Evolutionary conservation across 202 grass and related monocot genomes (phyloP), one percentile per base, ranked within the genome.

Genomic region (Eragrostis tef): DNA sequence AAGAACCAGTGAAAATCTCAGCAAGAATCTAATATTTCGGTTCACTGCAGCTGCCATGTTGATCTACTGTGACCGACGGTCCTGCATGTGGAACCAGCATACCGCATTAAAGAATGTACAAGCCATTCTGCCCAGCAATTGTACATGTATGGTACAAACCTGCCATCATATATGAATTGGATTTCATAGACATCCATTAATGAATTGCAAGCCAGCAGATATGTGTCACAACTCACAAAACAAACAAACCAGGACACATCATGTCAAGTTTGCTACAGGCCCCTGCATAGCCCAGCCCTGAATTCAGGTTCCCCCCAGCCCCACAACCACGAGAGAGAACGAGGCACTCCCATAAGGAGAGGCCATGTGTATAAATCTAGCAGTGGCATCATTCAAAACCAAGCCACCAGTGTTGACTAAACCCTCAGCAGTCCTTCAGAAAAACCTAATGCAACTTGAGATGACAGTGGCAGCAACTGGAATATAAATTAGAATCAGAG

Each of bases 21-120:
- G 3, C 41, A 77, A 17, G 64, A 69, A 68, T 41, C 59, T 15
- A 34, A n/a, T 25, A 51, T 8, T 60, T 74, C 22, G 76, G 13
- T 17, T 25, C 63, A 51, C 29, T 53, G 29, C 29, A 12, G 7
- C 43, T 27, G 74, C 43, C 46, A 58, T 51, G 78, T n/a, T 46
- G 56, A 77, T 87, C 34, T 63, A 75, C 88, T 70, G 80, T 84
- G 88, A 80, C 88, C 84, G 84, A 87, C 88, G 84, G 84, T 83
- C 74, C 74, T 64, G 67, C 69, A 83, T 75, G 63, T 79, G 79
- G 62, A 83, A 75, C 74, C 27, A 66, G 64, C 57, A 82, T 27
- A 58, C 17, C 57, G 88, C 88, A 87, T 84, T 86, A 36, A 90
- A 86, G 61, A 6, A 67, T 68, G 86, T 72, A 79, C 80, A 57